Base-by-base conservation (phyloP, 768 basidiomycete species). In the Kwoniella newhampshirensis region DNA sequence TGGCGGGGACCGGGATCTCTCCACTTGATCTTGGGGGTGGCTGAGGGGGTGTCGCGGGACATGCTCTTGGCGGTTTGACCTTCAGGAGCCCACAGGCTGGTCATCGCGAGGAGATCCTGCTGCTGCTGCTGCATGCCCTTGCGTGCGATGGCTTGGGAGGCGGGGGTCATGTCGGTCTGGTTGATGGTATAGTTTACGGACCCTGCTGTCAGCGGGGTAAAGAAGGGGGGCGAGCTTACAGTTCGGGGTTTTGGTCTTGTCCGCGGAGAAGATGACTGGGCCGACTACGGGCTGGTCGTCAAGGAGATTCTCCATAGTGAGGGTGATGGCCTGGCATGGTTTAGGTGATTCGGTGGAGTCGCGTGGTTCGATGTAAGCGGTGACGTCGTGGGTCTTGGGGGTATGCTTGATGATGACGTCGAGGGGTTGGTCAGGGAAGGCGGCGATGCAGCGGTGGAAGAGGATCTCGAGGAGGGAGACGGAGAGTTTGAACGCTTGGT, bases 401-500 rank as follows among this genome's bases (percentile, higher is more conserved):
- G 83, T 63, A 76, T 78, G 28, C 88, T 78, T 43, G 83, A 82
- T 85, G 85, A 57, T 1, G 27, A 46, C 26, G 27, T 58, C 43
- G 41, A 51, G 21, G 7, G 56, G 37, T 48, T 58, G 77, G 3
- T 81, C 74, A 0, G 89, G 89, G 75, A 87, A 89, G 49, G 81
- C 80, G 1, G 74, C 69, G 3, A 81, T 77, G 2, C 87, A 80
- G 59, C 86, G 83, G 2, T 83, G 78, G 18, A 85, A 71, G 5
- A 92, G 73, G 7, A 75, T 76, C 75, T 96, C 92, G 52, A 96
- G 78, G 2, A 93, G 57, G 4, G 75, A 77, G 3, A 94, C 78
- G 56, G 86, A 88, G 66, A 87, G 85, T 49, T 81, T 80, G 77
- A 96, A 98, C 0, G 90, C 82, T 44, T 82, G 82, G 25, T 85